phyloP scores from a whole-genome alignment of 1,284 basidiomycete genomes.

The Puccinia horiana region DNA sequence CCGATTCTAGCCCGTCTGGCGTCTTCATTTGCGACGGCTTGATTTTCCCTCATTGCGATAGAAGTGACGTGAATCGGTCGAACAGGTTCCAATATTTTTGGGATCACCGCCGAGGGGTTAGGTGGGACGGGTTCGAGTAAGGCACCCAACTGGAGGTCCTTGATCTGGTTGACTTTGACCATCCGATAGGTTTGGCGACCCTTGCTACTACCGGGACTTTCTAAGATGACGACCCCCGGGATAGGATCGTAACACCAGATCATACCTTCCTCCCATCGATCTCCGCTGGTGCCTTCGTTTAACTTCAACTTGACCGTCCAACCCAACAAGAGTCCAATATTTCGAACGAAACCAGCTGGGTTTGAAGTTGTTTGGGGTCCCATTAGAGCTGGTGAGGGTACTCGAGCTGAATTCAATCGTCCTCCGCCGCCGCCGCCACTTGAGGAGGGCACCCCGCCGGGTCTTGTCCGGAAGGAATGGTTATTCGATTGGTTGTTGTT shows the following conservation, averaged over 20 bases:
- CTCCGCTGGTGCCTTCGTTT: constrained; percentile 10
- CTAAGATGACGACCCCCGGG: constrained; percentile 34
- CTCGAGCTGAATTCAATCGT: constrained; percentile 34
- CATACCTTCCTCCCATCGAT: constrained; percentile 39
- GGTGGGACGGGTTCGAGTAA: neutral
- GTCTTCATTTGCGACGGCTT: constrained; percentile 35
- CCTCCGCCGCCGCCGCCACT: constrained; percentile 35
- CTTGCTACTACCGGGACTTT: constrained; percentile 15
- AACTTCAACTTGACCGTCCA: constrained; percentile 46
- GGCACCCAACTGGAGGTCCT: constrained; percentile 35
- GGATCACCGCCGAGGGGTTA: neutral
- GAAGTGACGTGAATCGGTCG: constrained; percentile 35
- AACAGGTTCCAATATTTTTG: constrained; percentile 46
- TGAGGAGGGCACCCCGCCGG: constrained; percentile 36
- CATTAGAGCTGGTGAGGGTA: constrained; percentile 22
- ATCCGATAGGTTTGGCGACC: constrained; percentile 32
- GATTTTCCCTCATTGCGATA: constrained; percentile 17
- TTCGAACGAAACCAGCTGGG: constrained; percentile 12
- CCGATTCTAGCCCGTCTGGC: constrained; percentile 45
- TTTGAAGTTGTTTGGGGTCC: constrained; percentile 6
- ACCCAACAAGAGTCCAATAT: constrained; percentile 31
- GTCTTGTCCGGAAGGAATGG: constrained; percentile 42
- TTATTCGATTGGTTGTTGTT: constrained; percentile 44
- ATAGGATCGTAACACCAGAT: constrained; percentile 49
- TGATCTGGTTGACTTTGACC: constrained; percentile 48